Conservation (phyloP, 2,329 filamentous ascomycete genomes). For the Endothia cerciana region DNA sequence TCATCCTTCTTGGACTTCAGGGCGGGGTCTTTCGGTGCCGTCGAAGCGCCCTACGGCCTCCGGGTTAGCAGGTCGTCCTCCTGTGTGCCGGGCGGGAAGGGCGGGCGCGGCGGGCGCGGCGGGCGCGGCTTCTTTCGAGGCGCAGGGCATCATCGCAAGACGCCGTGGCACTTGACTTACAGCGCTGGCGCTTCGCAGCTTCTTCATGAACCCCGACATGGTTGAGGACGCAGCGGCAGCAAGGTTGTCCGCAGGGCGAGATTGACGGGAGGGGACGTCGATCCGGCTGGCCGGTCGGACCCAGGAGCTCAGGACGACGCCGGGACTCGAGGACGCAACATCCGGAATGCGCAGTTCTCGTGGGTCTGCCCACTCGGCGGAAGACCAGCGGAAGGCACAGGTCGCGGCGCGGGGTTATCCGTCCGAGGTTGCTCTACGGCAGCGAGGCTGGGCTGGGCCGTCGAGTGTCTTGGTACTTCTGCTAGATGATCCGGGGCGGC, state of each 20-base stretch:
- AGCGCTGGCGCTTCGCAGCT: conserved; percentile 58
- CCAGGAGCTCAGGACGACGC: conserved; percentile 25
- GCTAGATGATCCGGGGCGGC: neutral
- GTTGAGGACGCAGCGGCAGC: conserved; percentile 6
- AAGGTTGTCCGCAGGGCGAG: conserved; percentile 6
- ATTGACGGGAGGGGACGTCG: conserved; percentile 17
- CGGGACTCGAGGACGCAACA: conserved; percentile 24
- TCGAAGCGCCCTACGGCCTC: conserved; percentile 46
- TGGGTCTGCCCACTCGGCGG: conserved; percentile 16
- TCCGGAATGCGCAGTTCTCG: conserved; percentile 25
- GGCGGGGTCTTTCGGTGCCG: conserved; percentile 45
- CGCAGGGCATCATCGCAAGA: conserved; percentile 15
- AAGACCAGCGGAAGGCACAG: neutral
- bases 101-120: conserved; percentile 15
- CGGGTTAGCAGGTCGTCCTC: conserved; percentile 2
- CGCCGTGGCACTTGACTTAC: conserved; percentile 47
- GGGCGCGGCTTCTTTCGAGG: conserved; percentile 3
- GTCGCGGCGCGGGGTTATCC: neutral
- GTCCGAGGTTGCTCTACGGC: neutral
- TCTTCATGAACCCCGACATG: conserved; percentile 64
- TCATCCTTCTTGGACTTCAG: conserved; percentile 59
- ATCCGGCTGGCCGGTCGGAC: conserved; percentile 26
- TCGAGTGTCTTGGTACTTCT: neutral
- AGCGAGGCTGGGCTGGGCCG: neutral
- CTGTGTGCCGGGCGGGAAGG: conserved; percentile 25